Evolutionary conservation across 1,139 yeast species (phyloP).

Genomic region (Hemisphaericaspora lyxosophila): DNA sequence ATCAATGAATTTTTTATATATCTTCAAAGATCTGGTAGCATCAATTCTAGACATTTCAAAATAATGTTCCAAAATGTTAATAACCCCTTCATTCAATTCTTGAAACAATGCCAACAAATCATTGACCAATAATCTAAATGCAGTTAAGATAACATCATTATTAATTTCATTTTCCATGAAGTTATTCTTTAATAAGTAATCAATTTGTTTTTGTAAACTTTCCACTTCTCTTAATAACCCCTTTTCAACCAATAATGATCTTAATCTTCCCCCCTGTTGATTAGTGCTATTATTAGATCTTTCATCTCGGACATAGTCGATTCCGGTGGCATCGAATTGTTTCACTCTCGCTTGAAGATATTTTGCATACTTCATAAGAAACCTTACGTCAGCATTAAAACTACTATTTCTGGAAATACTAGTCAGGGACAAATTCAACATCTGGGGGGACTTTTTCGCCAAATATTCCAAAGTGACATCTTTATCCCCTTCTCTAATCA

Average conservation of each 20-base stretch:
- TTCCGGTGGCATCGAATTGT: constrained; percentile 61
- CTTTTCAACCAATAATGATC: constrained; percentile 67
- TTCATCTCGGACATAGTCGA: constrained; percentile 80
- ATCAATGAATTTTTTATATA: constrained; percentile 82
- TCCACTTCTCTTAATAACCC: constrained; percentile 84
- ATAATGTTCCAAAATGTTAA: constrained; percentile 86
- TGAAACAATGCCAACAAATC: constrained; percentile 85
- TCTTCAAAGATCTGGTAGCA: constrained; percentile 81
- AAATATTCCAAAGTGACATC: constrained; percentile 69
- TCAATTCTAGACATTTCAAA: constrained; percentile 87
- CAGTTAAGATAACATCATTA: constrained; percentile 80
- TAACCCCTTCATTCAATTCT: constrained; percentile 90
- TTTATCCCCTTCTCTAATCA: constrained; percentile 88
- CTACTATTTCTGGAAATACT: constrained; percentile 31
- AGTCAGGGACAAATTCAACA: constrained; percentile 51
- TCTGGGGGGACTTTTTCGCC: constrained; percentile 50
- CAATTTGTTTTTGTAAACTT: constrained; percentile 79
- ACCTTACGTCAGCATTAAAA: constrained; percentile 56
- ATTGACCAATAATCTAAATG: constrained; percentile 82
- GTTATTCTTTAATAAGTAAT: constrained; percentile 69
- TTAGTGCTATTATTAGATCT: constrained; percentile 43
- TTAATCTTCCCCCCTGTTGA: constrained; percentile 64
- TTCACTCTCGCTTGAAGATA: constrained; percentile 69
- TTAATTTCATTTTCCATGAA: constrained; percentile 73
- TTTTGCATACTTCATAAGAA: constrained; percentile 66